Conservation (phyloP, 2,329 filamentous ascomycete species). For the Talaromyces sp. region DNA sequence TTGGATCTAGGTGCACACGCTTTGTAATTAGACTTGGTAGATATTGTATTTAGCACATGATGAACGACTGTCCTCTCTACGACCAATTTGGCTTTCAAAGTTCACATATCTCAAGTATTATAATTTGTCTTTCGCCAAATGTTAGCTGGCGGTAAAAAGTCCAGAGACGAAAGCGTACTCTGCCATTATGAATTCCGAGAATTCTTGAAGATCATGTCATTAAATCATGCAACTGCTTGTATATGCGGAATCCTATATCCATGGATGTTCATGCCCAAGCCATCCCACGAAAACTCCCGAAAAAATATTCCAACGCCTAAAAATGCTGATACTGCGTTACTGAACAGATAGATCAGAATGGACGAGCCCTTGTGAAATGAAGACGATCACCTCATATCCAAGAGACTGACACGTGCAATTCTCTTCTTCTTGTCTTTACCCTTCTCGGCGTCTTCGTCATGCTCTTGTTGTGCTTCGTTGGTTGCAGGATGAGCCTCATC, state of each 20-base stretch:
- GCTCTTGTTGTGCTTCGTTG: slow-evolving; percentile 9
- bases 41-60: slow-evolving; percentile 4
- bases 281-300: not conserved
- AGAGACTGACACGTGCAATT: slow-evolving; percentile 32
- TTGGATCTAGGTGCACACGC: not conserved
- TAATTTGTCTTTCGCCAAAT: not conserved
- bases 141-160: no score
- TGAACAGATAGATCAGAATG: not conserved
- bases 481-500: slow-evolving; percentile 17
- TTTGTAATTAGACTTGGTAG: slow-evolving; percentile 13
- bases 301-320: not conserved
- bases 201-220: not conserved
- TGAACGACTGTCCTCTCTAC: not conserved
- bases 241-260: not conserved
- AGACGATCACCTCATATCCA: slow-evolving; percentile 27
- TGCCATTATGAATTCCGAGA: no score
- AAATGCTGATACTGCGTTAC: slow-evolving; percentile 16
- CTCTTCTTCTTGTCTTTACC: slow-evolving; percentile 26
- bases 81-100: not conserved
- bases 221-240: not conserved
- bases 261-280: not conserved
- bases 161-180: no score
- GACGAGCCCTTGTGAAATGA: not conserved
- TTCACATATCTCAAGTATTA: not conserved
- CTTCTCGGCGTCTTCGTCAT: slow-evolving; percentile 12